phyloP scores from a whole-genome alignment of 306 rosid species.

The Trifolium repens region DNA sequence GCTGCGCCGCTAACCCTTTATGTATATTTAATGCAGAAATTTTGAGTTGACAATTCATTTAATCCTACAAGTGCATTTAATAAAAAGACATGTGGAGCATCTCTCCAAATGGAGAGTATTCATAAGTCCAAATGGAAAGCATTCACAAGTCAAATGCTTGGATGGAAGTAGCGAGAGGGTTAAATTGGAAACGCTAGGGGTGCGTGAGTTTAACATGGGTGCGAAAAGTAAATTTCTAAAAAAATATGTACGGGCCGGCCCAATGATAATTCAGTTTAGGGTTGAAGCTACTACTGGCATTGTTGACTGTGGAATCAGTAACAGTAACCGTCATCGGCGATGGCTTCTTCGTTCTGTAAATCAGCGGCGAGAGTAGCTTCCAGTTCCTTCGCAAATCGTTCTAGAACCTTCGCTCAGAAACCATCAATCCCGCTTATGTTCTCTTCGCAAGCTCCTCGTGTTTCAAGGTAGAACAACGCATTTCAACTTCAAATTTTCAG shows the following conservation, averaged over 20 bases:
- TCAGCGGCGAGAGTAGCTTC: constrained; percentile 66
- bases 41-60: too few species aligned
- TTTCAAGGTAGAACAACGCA: constrained; percentile 55
- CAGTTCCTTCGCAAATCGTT: constrained; percentile 56
- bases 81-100: too few species aligned
- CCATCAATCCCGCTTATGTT: constrained; percentile 46
- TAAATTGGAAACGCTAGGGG: too few species aligned
- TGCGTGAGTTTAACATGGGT: too few species aligned
- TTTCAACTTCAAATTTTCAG: not conserved
- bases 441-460: constrained; percentile 54
- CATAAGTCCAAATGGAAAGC: too few species aligned
- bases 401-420: constrained; percentile 51
- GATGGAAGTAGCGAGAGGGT: too few species aligned
- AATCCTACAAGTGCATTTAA: too few species aligned
- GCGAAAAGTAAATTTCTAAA: too few species aligned
- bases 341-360: constrained; percentile 67
- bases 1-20: too few species aligned
- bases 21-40: too few species aligned
- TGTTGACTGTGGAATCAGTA: not conserved
- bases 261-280: constrained; percentile 1
- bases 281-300: not conserved
- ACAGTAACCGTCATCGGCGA: constrained; percentile 11
- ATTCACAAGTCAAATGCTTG: too few species aligned
- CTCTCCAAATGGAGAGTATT: too few species aligned
- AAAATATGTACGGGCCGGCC: not conserved